Conservation (phyloP, 495 filamentous ascomycete species). For the Chaetomium cochliodes region DNA sequence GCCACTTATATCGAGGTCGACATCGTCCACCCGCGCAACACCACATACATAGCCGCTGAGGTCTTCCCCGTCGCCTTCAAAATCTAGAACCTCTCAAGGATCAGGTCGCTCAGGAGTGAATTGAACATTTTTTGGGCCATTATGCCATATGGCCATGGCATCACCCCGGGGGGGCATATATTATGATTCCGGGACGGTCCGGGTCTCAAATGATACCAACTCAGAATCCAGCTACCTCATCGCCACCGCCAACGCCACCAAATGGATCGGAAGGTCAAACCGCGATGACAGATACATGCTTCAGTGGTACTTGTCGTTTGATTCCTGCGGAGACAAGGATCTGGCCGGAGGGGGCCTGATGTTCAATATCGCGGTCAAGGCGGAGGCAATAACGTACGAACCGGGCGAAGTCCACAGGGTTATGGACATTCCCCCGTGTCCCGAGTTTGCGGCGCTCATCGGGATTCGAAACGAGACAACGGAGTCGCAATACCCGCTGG, state of each 20-base stretch:
- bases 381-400: neutral
- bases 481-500: neutral
- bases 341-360: neutral
- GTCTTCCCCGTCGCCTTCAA: no score
- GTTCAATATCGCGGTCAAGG: neutral
- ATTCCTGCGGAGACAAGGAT: neutral
- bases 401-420: slow-evolving; percentile 1
- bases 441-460: neutral
- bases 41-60: no score
- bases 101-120: no score
- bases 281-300: neutral
- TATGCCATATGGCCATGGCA: no score
- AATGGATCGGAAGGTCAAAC: neutral
- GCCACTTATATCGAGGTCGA: no score
- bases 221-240: neutral
- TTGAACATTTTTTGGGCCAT: no score
- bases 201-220: neutral
- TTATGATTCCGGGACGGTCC: neutral
- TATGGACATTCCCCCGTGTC: neutral
- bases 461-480: neutral
- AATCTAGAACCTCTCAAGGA: no score
- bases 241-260: neutral
- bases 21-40: no score
- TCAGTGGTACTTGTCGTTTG: neutral
- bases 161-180: no score